Base-by-base conservation (phyloP, 345 rosid genomes). In the Corymbia maculata region DNA sequence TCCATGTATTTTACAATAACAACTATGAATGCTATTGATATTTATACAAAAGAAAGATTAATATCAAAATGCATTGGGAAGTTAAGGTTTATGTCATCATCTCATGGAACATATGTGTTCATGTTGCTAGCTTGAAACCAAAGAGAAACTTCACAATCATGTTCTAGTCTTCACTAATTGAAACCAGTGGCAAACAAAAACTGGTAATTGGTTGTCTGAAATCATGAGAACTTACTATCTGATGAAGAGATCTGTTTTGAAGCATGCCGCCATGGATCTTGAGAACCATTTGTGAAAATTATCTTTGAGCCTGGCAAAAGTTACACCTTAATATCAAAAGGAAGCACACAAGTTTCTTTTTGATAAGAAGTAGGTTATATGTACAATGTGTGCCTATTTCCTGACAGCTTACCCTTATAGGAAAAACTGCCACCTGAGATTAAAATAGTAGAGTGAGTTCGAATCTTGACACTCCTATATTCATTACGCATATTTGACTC, bases 191-290 rank as follows among this genome's bases (percentile, higher is more conserved):
- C 51, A 9, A 87, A 51, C 49, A 51, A 24, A 86, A 86, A 47
- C 51, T 19, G 45, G 64, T 49, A 64, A 52, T 49, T 50, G 2
- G n/a, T 59, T 10, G 10, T 42, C 86, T 50, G 85, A 68, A 55
- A 45, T 19, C 86, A 26, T 15, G 70, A 36, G 89, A 84, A 92
- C 95, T 90, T 92, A 97, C 99, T 88, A 50, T 93, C 98, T 26
- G 92, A 91, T 21, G 98, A 94, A 85, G 98, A 95, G 61, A 87
- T 92, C 90, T 95, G 94, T 89, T 95, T 97, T 45, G 98, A 95
- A 89, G 98, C 99, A 91, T 94, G 98, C 15, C 98, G 97, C 99
- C 98, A 97, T 84, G 99, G 99, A 93, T 97, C 99, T 91, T 97
- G 95, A 88, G 95, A 96, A 61, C 99, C 98, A 88, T 96, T 96